A percentile compares a stretch with the other conserved stretches of the same genome.
Conservation (phyloP, 177 flowering plant species). For the Vitis hybrid region DNA sequence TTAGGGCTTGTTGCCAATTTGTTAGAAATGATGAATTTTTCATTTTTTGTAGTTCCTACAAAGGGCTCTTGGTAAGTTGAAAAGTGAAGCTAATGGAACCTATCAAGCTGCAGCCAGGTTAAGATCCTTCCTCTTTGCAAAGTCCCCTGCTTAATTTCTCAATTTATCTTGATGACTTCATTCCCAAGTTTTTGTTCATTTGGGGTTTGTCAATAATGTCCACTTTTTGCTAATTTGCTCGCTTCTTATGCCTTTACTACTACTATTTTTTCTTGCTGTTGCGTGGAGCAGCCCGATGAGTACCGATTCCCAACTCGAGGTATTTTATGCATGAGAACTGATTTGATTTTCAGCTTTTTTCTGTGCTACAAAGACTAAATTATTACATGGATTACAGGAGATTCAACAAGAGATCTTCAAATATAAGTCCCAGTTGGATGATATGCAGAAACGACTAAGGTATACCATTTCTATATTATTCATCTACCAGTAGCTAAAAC, state of each 20-base stretch:
- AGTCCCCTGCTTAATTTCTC: not conserved
- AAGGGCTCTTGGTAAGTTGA: slow-evolving; percentile 38
- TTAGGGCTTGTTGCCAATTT: not conserved
- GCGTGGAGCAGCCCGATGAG: slow-evolving; percentile 23
- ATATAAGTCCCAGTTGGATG: slow-evolving; percentile 36
- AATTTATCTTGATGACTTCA: not conserved
- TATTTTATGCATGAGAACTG: slow-evolving; percentile 6
- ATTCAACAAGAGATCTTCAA: slow-evolving; percentile 40
- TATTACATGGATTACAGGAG: slow-evolving; percentile 27
- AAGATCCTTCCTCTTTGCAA: not conserved
- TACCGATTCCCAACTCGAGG: slow-evolving; percentile 39
- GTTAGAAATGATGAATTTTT: not conserved
- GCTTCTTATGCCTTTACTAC: not conserved
- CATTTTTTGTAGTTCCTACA: slow-evolving; percentile 29
- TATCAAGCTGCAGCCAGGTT: slow-evolving; percentile 25
- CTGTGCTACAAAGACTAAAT: not conserved
- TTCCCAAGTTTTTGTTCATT: not conserved
- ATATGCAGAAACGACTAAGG: slow-evolving; percentile 44
- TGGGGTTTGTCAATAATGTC: too few relatives aligned
- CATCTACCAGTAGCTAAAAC: not conserved
- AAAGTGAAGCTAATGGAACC: slow-evolving; percentile 20
- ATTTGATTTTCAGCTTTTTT: not conserved
- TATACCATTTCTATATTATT: slow-evolving; percentile 1
- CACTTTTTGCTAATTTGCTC: not conserved
- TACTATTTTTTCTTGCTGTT: not conserved